Evolutionary conservation across 768 basidiomycete genomes (phyloP).

Genomic region (Kwoniella pini): DNA sequence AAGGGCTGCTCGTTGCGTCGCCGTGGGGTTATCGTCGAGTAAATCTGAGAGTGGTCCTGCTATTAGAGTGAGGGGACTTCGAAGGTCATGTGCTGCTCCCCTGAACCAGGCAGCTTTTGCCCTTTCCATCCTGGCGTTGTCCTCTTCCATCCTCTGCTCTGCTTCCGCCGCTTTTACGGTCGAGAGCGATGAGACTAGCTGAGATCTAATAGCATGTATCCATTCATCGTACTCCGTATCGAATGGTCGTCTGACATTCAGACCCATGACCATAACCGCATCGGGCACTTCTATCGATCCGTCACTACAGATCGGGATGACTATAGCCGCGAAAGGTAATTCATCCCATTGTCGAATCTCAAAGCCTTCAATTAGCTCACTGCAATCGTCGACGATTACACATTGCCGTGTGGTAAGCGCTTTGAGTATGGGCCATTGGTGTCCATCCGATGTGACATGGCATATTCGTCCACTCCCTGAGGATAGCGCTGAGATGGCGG

Average conservation of each 20-base stretch:
- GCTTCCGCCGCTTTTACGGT: constrained; percentile 39
- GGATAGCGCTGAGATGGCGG: constrained; percentile 42
- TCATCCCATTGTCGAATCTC: constrained; percentile 47
- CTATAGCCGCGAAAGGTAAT: constrained; percentile 46
- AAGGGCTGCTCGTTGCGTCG: constrained; percentile 21
- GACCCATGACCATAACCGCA: constrained; percentile 47
- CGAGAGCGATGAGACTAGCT: constrained; percentile 30
- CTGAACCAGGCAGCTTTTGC: constrained; percentile 50
- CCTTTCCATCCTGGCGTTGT: constrained; percentile 36
- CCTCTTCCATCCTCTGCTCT: constrained; percentile 27
- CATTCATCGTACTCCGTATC: constrained; percentile 47
- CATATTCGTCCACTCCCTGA: constrained; percentile 32
- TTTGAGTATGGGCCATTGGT: constrained; percentile 45
- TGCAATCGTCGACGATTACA: constrained; percentile 47
- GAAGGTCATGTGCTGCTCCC: constrained; percentile 49
- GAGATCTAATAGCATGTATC: constrained; percentile 41
- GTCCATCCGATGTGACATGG: constrained; percentile 17
- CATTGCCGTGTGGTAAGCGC: constrained; percentile 43
- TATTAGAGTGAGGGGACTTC: constrained; percentile 47
- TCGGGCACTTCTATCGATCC: constrained; percentile 38
- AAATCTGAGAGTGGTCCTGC: constrained; percentile 47
- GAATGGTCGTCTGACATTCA: constrained; percentile 45
- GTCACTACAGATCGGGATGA: constrained; percentile 48
- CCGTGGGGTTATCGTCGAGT: constrained; percentile 22
- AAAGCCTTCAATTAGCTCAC: constrained; percentile 35